Base-by-base conservation (phyloP, 106 monocot species). In the Vanilla planifolia region DNA sequence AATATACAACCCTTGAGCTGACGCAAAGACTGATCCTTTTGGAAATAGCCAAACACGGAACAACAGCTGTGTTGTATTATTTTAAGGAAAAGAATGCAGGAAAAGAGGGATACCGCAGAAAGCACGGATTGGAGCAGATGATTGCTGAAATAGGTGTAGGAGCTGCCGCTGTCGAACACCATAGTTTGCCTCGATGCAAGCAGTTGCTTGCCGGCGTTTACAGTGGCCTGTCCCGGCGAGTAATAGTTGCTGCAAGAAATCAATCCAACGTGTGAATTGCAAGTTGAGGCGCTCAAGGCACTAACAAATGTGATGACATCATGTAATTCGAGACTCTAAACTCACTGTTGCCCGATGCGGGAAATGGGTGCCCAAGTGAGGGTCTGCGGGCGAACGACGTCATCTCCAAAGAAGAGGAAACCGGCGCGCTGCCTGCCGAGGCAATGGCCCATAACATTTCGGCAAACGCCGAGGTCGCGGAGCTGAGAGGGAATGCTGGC, bases 141-240 rank as follows among this genome's bases (percentile, higher is more conserved):
- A 30, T 48, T 50, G 2, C 70, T 40, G 33, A 91, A 79, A 70
- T 91, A 96, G 9, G 84, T 96, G 55, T 81, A 96, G 56, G 96
- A 81, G 79, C 96, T 96, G 7, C 96, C 90, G 43, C 84, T 91
- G 63, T 98, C 96, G 47, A 98, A 79, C 2, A 88, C 81, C 25
- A 98, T 62, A 21, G 72, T 76, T 23, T 74, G 65, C 51, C 63
- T 82, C 3, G 65, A 47, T 0, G 72, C 45, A 48, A 86, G 61
- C 13, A 65, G 39, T 22, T 73, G 71, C 56, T 60, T 69, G 0
- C 80, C 87, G 32, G 66, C 69, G 67, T 61, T 75, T 36, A 96
- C 61, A 35, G 26, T 77, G 21, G 79, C 96, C 24, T 63, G 66
- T 22, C 81, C 91, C 11, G 91, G 81, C n/a, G 91, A 87, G 66